phyloP scores from a whole-genome alignment of 2,329 filamentous ascomycete species.

The Pseudogymnoascus sp. region DNA sequence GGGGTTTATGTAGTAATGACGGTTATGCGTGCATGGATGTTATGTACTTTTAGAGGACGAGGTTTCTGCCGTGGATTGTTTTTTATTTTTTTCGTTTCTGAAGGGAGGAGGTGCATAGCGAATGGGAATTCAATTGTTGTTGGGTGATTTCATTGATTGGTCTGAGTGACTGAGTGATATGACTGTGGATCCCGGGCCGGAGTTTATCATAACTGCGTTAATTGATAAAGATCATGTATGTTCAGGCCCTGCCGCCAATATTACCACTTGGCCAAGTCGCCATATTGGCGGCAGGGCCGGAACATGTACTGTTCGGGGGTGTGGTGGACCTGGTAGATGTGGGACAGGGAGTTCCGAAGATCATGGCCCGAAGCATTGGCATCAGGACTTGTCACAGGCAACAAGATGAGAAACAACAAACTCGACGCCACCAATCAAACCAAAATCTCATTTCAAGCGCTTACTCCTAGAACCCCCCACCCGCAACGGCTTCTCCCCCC shows the following conservation, averaged over 20 bases:
- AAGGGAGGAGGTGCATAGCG: background rate
- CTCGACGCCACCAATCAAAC: background rate
- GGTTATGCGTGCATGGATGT: conserved; percentile 4
- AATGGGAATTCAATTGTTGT: background rate
- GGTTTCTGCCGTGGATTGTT: background rate
- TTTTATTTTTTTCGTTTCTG: conserved; percentile 2
- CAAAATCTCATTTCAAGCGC: background rate
- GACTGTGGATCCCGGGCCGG: background rate
- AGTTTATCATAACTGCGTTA: background rate
- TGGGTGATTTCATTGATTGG: background rate
- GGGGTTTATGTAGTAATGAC: background rate
- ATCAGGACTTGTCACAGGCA: background rate
- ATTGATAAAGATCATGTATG: background rate
- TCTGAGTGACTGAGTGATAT: background rate
- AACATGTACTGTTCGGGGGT: background rate
- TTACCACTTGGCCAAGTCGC: no score
- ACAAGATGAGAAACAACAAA: background rate
- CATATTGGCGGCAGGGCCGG: no score
- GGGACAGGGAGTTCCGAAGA: background rate
- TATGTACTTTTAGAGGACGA: conserved; percentile 6
- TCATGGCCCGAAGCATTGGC: background rate
- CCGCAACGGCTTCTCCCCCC: conserved; percentile 17
- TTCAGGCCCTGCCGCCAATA: no score
- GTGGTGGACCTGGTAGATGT: background rate
- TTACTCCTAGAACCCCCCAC: background rate